Conservation (phyloP, 441 rosid genomes). For the Erysimum cheiri region DNA sequence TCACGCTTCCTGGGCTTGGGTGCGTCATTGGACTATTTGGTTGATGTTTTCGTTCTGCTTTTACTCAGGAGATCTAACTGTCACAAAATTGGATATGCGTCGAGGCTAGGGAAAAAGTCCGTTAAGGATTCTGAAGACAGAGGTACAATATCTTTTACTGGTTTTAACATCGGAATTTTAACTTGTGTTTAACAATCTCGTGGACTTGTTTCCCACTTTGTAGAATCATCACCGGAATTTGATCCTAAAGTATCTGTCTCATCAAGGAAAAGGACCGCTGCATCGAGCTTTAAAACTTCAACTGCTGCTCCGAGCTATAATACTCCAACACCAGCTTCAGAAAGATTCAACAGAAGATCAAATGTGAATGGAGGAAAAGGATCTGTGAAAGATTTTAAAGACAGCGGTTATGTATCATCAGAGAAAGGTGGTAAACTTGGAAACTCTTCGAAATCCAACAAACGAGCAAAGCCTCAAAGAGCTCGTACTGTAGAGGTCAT, state of each 20-base stretch:
- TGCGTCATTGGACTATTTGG: constrained; percentile 11
- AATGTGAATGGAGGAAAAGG: constrained; percentile 37
- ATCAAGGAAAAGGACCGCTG: constrained; percentile 44
- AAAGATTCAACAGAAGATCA: constrained; percentile 42
- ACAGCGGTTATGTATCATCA: constrained; percentile 28
- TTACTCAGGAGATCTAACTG: constrained; percentile 61
- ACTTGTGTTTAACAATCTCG: constrained; percentile 25
- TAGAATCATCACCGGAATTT: constrained; percentile 61
- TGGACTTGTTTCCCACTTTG: constrained; percentile 31
- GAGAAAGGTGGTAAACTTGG: constrained; percentile 41
- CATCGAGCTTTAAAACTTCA: constrained; percentile 42
- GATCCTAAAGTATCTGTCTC: constrained; percentile 39
- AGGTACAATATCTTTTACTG: constrained; percentile 49
- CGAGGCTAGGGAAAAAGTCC: constrained; percentile 55
- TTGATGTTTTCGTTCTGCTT: not conserved
- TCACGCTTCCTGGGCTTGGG: constrained; percentile 2
- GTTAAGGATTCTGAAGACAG: constrained; percentile 42
- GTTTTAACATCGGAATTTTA: constrained; percentile 12
- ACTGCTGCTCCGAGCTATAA: constrained; percentile 38
- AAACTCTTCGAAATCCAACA: constrained; percentile 40
- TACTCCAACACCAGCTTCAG: constrained; percentile 43
- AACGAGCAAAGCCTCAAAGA: constrained; percentile 44
- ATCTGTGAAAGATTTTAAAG: constrained; percentile 23
- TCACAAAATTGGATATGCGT: constrained; percentile 82
- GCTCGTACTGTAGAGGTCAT: constrained; percentile 43